phyloP scores from a whole-genome alignment of 2,329 filamentous ascomycete genomes.

The Cryphonectria radicalis region DNA sequence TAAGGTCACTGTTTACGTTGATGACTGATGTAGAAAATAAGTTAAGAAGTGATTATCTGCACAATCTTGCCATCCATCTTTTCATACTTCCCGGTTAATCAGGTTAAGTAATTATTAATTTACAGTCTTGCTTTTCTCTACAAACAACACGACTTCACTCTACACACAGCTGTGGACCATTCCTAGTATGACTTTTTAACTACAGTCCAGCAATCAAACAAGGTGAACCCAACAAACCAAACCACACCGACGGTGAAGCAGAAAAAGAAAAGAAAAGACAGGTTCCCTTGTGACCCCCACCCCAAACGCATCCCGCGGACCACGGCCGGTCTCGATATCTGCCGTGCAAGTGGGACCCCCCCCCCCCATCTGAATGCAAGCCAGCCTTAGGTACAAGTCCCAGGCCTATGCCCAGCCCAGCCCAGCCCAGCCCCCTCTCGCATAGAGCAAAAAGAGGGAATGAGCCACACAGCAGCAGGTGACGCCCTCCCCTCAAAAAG shows the following conservation, averaged over 20 bases:
- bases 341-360: neutral
- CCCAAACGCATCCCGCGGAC: constrained; percentile 4
- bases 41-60: no score
- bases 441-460: neutral
- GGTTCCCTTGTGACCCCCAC: neutral
- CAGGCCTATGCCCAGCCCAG: neutral
- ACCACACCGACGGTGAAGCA: neutral
- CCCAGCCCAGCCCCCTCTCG: neutral
- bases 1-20: neutral
- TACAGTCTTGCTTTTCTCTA: no score
- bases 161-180: no score
- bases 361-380: neutral
- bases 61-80: neutral
- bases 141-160: no score
- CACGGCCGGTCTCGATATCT: constrained; percentile 4
- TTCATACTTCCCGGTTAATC: no score
- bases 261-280: neutral
- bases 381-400: neutral
- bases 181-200: no score
- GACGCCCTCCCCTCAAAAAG: neutral
- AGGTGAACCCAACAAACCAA: neutral
- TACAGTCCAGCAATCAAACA: neutral
- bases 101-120: no score
- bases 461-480: neutral
- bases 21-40: no score